These are phyloP conservation scores for Lenzites betulinus DNA, from an alignment of 768 basidiomycete species.

Conservation along the genomic window DNA sequence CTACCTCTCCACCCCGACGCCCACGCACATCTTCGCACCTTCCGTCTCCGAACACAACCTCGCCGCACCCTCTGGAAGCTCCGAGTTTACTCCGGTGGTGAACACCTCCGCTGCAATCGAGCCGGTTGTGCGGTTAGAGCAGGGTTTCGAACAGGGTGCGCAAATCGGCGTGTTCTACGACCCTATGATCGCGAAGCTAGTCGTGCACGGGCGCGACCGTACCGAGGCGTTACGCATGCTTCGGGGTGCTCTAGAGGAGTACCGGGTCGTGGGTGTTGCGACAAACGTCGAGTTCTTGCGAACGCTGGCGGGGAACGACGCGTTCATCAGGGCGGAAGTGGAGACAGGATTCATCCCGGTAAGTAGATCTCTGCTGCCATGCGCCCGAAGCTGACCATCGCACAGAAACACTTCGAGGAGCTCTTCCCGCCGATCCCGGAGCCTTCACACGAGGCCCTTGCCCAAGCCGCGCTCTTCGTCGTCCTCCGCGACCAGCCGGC, in stretches of 20 bases:
- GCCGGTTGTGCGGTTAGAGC: slow-evolving; percentile 81
- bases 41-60: slow-evolving; percentile 34
- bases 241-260: slow-evolving; percentile 80
- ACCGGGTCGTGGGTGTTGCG: slow-evolving; percentile 87
- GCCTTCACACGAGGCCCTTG: slow-evolving; percentile 65
- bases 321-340: slow-evolving; percentile 78
- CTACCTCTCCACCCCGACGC: slow-evolving; percentile 77
- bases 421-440: slow-evolving; percentile 70
- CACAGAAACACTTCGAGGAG: slow-evolving; percentile 77
- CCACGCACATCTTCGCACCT: slow-evolving; percentile 71
- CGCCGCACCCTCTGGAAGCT: background rate
- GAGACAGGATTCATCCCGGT: slow-evolving; percentile 94
- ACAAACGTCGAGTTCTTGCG: slow-evolving; percentile 92
- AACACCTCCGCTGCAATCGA: slow-evolving; percentile 33
- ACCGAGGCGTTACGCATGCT: slow-evolving; percentile 82
- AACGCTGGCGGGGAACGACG: slow-evolving; percentile 70
- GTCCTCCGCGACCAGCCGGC: slow-evolving; percentile 60
- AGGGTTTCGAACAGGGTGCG: slow-evolving; percentile 80
- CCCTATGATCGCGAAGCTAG: slow-evolving; percentile 90
- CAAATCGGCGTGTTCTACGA: slow-evolving; percentile 90
- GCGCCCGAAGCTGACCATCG: background rate
- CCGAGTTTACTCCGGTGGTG: slow-evolving; percentile 22
- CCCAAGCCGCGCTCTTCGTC: slow-evolving; percentile 79
- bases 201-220: slow-evolving; percentile 84
- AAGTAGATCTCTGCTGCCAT: slow-evolving; percentile 18